Conservation (phyloP, 2,329 filamentous ascomycete species). For the Microsporum canis region DNA sequence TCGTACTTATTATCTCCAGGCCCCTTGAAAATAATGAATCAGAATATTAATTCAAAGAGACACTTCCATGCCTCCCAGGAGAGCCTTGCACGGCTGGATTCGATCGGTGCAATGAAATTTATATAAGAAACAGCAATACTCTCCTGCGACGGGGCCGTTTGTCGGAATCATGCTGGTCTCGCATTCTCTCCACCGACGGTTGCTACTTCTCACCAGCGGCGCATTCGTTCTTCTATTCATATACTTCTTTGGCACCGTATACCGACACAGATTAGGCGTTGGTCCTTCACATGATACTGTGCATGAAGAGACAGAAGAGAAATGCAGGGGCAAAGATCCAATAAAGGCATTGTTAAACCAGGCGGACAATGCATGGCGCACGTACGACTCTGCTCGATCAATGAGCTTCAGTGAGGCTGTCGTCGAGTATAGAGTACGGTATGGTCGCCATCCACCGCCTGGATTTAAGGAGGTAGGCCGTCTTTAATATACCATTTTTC, state of each 20-base stretch:
- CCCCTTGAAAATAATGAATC: not conserved
- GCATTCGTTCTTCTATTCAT: not conserved
- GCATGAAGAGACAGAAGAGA: not conserved
- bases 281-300: not conserved
- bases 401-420: constrained; percentile 22
- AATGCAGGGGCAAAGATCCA: not conserved
- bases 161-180: not conserved
- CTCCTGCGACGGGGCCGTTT: not conserved
- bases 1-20: not conserved
- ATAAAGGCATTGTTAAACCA: not conserved
- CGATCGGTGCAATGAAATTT: not conserved
- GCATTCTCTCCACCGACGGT: not conserved
- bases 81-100: not conserved
- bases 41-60: not conserved
- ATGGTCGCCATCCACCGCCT: constrained; percentile 42
- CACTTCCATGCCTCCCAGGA: not conserved
- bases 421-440: constrained; percentile 32
- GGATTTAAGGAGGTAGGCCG: constrained; percentile 30
- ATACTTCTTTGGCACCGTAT: not conserved
- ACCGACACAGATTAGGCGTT: not conserved
- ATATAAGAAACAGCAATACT: not conserved
- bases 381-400: not conserved
- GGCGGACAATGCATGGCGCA: constrained; percentile 3
- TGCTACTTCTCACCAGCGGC: not conserved
- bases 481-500: not conserved